Conservation (phyloP, 768 basidiomycete species). For the Termitomyces heimii region DNA sequence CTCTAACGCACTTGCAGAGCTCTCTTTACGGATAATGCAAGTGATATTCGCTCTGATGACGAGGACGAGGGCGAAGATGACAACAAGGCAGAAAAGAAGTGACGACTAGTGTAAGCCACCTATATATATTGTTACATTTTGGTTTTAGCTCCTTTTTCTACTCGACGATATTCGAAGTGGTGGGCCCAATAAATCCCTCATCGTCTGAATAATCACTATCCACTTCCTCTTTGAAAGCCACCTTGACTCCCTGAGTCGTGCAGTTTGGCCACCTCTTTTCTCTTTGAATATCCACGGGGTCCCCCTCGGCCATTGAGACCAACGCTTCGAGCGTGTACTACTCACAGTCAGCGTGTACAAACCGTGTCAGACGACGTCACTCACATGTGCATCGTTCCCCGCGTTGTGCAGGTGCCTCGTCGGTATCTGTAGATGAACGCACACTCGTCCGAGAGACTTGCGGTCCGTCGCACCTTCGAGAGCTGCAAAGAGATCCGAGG, state of each 20-base stretch:
- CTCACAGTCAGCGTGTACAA: background rate
- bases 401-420: slow-evolving; percentile 70
- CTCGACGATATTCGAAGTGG: background rate
- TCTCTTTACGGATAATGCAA: slow-evolving; percentile 17
- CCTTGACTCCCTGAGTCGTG: slow-evolving; percentile 40
- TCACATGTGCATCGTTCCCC: slow-evolving; percentile 80
- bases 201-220: slow-evolving; percentile 44
- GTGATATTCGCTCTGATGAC: background rate
- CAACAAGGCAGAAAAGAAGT: background rate
- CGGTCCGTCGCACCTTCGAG: slow-evolving; percentile 61
- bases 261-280: slow-evolving; percentile 75
- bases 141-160: background rate
- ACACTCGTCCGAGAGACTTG: slow-evolving; percentile 53
- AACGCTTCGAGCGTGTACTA: slow-evolving; percentile 70
- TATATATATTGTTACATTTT: background rate
- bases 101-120: too few relatives aligned
- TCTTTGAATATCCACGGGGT: slow-evolving; percentile 68
- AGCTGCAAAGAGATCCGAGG: slow-evolving; percentile 68
- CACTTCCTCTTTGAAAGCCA: slow-evolving; percentile 58
- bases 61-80: background rate
- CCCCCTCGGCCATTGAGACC: slow-evolving; percentile 68
- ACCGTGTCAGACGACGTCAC: slow-evolving; percentile 18
- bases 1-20: slow-evolving; percentile 42
- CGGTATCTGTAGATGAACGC: slow-evolving; percentile 53
- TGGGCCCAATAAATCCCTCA: slow-evolving; percentile 28